Evolutionary conservation across 2,329 filamentous ascomycete genomes (phyloP).

Genomic region (Neofusicoccum ribis): DNA sequence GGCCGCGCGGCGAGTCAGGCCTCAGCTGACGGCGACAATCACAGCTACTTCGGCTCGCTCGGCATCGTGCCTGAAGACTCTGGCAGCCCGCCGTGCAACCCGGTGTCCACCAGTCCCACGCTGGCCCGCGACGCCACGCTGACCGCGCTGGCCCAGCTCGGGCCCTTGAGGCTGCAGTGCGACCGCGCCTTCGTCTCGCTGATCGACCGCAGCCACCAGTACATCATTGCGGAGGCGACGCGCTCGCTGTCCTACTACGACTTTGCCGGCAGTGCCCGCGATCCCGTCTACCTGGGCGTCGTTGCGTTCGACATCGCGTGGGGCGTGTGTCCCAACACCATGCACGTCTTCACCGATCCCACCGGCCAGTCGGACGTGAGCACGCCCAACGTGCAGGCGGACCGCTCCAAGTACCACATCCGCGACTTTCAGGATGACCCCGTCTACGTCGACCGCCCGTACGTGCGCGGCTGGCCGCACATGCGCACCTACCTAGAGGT

Average conservation of each 20-base stretch:
- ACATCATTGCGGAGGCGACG: constrained; percentile 53
- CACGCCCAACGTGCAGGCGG: constrained; percentile 26
- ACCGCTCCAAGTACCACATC: constrained; percentile 29
- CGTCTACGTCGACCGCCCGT: constrained; percentile 33
- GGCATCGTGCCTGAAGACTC: background rate
- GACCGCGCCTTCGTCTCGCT: constrained; percentile 44
- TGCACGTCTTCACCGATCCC: background rate
- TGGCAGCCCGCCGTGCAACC: background rate
- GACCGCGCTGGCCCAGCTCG: constrained; percentile 38
- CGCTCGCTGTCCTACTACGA: constrained; percentile 42
- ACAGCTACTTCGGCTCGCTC: constrained; percentile 11
- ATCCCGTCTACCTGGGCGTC: background rate
- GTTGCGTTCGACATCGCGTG: background rate
- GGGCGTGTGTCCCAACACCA: background rate
- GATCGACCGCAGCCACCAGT: constrained; percentile 51
- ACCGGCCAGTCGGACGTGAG: constrained; percentile 10
- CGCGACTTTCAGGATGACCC: constrained; percentile 34
- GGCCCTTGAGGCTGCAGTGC: constrained; percentile 37
- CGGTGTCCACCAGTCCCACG: background rate
- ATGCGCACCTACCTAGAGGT: constrained; percentile 36
- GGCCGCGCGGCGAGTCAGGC: background rate
- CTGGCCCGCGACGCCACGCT: constrained; percentile 21
- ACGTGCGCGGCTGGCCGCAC: constrained; percentile 29
- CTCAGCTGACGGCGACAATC: background rate
- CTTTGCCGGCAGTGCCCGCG: constrained; percentile 11